Conservation (phyloP, 805 yeast genomes). For the Candida golubevii region DNA sequence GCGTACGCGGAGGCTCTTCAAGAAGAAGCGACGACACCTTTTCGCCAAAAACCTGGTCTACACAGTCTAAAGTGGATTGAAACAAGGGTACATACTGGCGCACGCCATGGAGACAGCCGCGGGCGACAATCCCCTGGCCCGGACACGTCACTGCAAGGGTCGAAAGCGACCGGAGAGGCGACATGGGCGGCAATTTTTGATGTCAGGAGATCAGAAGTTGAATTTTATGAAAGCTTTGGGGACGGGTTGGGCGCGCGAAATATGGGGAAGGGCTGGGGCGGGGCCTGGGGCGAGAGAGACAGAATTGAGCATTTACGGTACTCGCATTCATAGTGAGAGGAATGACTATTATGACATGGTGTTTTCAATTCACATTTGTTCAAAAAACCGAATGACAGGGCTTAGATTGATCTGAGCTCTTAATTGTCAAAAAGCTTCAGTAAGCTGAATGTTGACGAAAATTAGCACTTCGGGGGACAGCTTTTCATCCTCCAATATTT, state of each 20-base stretch:
- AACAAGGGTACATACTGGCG: constrained; percentile 7
- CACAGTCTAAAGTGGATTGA: constrained; percentile 10
- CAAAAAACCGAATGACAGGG: no score
- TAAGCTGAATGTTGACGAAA: no score
- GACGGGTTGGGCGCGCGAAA: neutral
- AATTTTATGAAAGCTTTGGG: neutral
- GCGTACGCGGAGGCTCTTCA: constrained; percentile 4
- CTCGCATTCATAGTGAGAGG: no score
- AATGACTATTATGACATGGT: no score
- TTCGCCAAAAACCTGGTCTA: constrained; percentile 13
- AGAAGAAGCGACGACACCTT: constrained; percentile 10
- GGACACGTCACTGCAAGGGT: constrained; percentile 17
- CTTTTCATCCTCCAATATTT: no score
- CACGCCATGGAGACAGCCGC: constrained; percentile 14
- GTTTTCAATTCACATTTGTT: no score
- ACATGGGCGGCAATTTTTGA: no score
- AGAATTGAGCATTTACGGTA: no score
- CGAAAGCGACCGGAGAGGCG: neutral
- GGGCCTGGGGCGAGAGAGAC: no score
- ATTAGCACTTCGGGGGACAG: no score
- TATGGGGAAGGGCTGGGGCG: neutral
- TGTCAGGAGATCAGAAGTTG: neutral
- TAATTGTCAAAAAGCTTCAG: no score
- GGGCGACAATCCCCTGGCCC: constrained; percentile 17
- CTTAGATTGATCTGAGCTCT: no score